phyloP scores from a whole-genome alignment of 2,329 filamentous ascomycete genomes.

The Verticillium nubilum region DNA sequence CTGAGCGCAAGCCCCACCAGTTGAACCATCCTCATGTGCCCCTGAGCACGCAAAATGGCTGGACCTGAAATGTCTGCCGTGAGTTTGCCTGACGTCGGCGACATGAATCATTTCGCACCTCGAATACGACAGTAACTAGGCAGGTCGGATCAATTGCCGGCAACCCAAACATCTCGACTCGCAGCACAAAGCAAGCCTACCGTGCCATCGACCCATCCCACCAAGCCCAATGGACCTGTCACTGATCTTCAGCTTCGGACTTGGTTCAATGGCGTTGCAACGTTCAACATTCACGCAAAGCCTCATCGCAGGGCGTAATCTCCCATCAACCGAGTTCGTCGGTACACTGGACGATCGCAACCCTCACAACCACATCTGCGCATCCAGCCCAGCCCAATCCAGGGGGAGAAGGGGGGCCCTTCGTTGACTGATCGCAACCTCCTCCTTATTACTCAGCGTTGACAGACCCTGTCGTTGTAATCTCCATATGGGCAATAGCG shows the following conservation, averaged over 20 bases:
- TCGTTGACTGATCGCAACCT: background rate
- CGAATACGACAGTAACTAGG: background rate
- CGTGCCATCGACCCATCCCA: slow-evolving; percentile 5
- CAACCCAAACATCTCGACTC: background rate
- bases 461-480: background rate
- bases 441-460: background rate
- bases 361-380: background rate
- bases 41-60: background rate
- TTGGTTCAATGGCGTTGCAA: background rate
- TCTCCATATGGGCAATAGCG: slow-evolving; percentile 6
- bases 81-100: background rate
- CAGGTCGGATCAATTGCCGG: background rate
- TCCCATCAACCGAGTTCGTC: background rate
- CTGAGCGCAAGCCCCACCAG: too few species aligned
- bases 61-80: background rate
- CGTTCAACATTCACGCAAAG: background rate
- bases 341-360: background rate
- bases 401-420: background rate
- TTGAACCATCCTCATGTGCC: too few species aligned
- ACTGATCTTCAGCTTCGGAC: background rate
- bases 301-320: background rate
- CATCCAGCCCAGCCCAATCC: background rate
- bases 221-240: background rate
- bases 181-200: background rate
- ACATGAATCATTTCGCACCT: background rate